Conservation (phyloP, 805 yeast genomes). For the Cyberlindnera samutprakarnensis region DNA sequence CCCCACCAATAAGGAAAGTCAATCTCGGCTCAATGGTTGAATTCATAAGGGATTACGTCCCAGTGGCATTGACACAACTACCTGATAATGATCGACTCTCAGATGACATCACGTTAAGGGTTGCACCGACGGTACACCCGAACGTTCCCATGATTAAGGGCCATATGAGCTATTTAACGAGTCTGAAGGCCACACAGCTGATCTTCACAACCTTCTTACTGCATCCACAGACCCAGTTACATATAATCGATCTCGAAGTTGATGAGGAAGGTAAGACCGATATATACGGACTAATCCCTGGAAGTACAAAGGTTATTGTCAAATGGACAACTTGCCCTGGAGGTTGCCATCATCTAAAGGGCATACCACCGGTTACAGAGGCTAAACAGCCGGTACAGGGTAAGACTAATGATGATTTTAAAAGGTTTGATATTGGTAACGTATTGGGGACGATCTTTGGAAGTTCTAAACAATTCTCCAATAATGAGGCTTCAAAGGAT, state of each 20-base stretch:
- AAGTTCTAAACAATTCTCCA: neutral
- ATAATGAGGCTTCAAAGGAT: neutral
- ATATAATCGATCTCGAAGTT: conserved; percentile 27
- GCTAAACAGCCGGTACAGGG: neutral
- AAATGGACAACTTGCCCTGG: conserved; percentile 53
- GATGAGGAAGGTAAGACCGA: conserved; percentile 8
- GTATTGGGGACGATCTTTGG: neutral
- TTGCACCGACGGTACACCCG: conserved; percentile 45
- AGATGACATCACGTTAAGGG: conserved; percentile 39
- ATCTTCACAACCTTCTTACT: conserved; percentile 48
- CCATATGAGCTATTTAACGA: conserved; percentile 43
- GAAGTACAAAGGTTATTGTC: conserved; percentile 41
- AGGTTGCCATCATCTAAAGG: conserved; percentile 40
- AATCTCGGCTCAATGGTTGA: conserved; percentile 51
- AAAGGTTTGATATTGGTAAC: neutral
- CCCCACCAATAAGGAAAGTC: conserved; percentile 15
- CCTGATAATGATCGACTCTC: conserved; percentile 39
- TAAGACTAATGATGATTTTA: neutral
- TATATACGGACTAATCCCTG: conserved; percentile 10
- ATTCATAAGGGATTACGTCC: conserved; percentile 39
- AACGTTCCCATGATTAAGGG: conserved; percentile 53
- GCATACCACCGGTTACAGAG: conserved; percentile 1
- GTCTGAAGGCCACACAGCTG: conserved; percentile 49
- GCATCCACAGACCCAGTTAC: conserved; percentile 44
- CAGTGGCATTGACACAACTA: conserved; percentile 38